phyloP scores from a whole-genome alignment of 2,329 filamentous ascomycete genomes.

The Aspergillus caelatus region DNA sequence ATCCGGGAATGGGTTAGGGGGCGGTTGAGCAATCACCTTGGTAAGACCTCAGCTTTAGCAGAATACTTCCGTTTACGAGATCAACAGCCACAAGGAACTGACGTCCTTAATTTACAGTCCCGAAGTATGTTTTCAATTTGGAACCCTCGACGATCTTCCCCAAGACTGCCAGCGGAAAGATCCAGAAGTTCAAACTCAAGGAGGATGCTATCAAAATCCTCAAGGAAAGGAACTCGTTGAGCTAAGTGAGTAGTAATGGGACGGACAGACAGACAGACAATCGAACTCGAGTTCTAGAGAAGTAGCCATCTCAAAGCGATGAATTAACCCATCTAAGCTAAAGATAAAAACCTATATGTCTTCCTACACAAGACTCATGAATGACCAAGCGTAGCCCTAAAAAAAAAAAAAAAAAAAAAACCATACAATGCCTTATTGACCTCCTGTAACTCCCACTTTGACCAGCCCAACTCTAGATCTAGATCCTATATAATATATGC shows the following conservation, averaged over 20 bases:
- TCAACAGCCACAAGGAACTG: neutral
- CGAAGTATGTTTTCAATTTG: constrained; percentile 87
- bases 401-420: neutral
- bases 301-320: neutral
- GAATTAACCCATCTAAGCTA: too few relatives aligned
- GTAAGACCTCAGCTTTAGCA: constrained; percentile 41
- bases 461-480: neutral
- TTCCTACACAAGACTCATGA: too few relatives aligned
- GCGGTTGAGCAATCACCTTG: constrained; percentile 71
- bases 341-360: too few relatives aligned
- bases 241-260: neutral
- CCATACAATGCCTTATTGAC: neutral
- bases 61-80: neutral
- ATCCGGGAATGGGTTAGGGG: constrained; percentile 73
- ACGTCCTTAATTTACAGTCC: constrained; percentile 54
- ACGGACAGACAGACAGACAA: neutral
- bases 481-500: neutral
- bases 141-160: constrained; percentile 66
- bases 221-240: constrained; percentile 27
- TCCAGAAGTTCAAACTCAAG: constrained; percentile 87
- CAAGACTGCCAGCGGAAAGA: constrained; percentile 95
- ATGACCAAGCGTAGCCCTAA: neutral
- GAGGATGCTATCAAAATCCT: constrained; percentile 62
- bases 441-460: neutral
- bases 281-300: neutral